Base-by-base conservation (phyloP, 345 rosid genomes). In the Laguncularia racemosa region DNA sequence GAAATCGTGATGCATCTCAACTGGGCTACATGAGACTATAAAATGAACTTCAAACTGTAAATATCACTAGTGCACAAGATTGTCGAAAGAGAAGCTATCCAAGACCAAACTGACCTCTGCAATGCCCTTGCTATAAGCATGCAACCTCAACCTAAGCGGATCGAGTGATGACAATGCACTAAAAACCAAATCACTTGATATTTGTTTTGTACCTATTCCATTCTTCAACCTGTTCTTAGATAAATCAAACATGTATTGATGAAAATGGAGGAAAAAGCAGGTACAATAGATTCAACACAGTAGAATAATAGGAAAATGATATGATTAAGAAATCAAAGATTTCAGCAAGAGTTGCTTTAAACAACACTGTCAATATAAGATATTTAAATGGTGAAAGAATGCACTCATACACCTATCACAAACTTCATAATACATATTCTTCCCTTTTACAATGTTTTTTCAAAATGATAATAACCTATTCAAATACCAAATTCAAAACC, bases 71-170 rank as follows among this genome's bases (percentile, higher is more conserved):
- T 7, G 12, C 14, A 0, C 52, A 58, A 43, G 53, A 58, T 18
- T 46, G n/a, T 21, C 16, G 38, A 62, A 44, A 4, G 12, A 20
- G 40, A 53, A 16, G 45, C 21, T n/a, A 21, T 23, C 20, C 23
- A 38, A 48, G 9, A 33, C 9, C 40, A 70, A 57, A 80, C 84
- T 75, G 60, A 82, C 96, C 76, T 89, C 81, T 48, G 95, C 96
- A 67, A 89, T 71, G 65, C 68, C 59, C 71, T 80, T 86, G 80
- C 81, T 89, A 64, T 76, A 79, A 52, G 78, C 73, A 79, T 89
- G 89, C 66, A 83, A 62, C 48, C 56, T 60, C 62, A 78, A 77
- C 72, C 78, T 82, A 38, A 91, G 71, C 60, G 70, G 62, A 12
- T 63, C 64, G 52, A 81, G 74, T 53, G 91, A 82, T 61, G 76